Conservation (phyloP, 345 rosid genomes). For the Murraya koenigii region DNA sequence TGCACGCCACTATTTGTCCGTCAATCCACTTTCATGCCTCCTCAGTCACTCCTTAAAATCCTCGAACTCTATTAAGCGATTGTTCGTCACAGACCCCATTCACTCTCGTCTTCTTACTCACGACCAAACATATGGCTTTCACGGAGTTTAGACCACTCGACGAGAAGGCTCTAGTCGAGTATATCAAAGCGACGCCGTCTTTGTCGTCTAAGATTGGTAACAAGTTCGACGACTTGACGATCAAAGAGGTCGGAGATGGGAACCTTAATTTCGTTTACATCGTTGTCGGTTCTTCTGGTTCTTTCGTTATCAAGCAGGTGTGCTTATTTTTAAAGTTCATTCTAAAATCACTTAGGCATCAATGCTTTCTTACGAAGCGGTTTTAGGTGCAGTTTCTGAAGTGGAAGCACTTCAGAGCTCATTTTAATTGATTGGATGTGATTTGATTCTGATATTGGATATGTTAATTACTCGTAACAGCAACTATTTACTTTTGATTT, state of each 20-base stretch:
- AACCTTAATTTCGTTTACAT: constrained; percentile 91
- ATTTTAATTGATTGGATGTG: not conserved
- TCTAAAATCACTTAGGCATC: not conserved
- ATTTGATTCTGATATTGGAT: not conserved
- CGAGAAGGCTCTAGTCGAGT: constrained; percentile 71
- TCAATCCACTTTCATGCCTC: not conserved
- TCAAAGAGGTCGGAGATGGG: constrained; percentile 96
- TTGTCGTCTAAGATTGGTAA: constrained; percentile 61
- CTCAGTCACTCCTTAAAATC: not conserved
- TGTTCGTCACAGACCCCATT: not conserved
- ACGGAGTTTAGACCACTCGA: constrained; percentile 66
- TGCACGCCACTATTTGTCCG: not conserved
- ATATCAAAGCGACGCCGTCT: constrained; percentile 71
- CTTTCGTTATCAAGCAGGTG: constrained; percentile 95
- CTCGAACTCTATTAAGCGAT: not conserved
- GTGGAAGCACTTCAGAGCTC: not conserved
- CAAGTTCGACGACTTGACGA: constrained; percentile 54
- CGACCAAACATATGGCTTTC: constrained; percentile 41
- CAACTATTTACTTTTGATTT: not conserved
- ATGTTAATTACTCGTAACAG: not conserved
- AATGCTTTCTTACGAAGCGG: not conserved
- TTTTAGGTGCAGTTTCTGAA: not conserved
- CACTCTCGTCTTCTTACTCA: not conserved
- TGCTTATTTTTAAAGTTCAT: not conserved
- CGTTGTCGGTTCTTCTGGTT: constrained; percentile 56